Evolutionary conservation across 2,329 filamentous ascomycete species (phyloP).

Genomic region (Aspergillus ustus): DNA sequence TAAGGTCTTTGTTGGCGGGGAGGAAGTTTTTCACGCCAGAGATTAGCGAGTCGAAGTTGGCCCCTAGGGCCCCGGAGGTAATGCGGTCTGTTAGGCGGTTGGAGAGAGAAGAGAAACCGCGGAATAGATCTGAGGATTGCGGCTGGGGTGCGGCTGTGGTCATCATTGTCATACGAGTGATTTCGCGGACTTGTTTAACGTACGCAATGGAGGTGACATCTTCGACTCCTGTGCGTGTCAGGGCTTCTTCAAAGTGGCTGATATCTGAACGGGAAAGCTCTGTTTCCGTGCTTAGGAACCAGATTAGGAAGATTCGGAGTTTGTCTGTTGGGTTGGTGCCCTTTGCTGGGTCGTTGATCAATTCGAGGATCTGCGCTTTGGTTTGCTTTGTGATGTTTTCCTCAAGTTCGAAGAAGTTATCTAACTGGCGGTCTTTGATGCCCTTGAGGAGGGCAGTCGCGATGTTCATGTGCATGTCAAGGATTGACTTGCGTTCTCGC

Average conservation of each 20-base stretch:
- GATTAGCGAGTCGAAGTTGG: conserved; percentile 92
- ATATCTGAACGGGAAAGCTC: conserved; percentile 83
- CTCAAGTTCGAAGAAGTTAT: conserved; percentile 95
- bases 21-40: conserved; percentile 97
- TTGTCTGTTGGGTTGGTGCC: conserved; percentile 87
- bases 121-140: conserved; percentile 74
- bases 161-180: conserved; percentile 98
- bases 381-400: conserved; percentile 91
- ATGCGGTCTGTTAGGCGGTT: conserved; percentile 91
- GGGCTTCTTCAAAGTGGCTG: conserved; percentile 81
- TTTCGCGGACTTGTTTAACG: conserved; percentile 86
- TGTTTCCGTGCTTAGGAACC: conserved; percentile 92
- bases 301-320: conserved; percentile 92
- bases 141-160: conserved; percentile 75
- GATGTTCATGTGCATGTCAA: conserved; percentile 99
- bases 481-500: conserved; percentile 84
- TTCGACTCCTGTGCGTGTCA: conserved; percentile 71
- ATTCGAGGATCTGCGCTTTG: conserved; percentile 84
- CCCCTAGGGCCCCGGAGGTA: conserved; percentile 83
- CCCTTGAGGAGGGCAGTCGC: conserved; percentile 77
- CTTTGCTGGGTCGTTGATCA: conserved; percentile 80
- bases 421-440: conserved; percentile 92
- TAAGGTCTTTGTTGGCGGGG: conserved; percentile 93
- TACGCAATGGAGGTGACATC: conserved; percentile 82
- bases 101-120: conserved; percentile 89